Conservation (phyloP, 371 early-diverging fungal genomes). For the Rhizomucor miehei region DNA sequence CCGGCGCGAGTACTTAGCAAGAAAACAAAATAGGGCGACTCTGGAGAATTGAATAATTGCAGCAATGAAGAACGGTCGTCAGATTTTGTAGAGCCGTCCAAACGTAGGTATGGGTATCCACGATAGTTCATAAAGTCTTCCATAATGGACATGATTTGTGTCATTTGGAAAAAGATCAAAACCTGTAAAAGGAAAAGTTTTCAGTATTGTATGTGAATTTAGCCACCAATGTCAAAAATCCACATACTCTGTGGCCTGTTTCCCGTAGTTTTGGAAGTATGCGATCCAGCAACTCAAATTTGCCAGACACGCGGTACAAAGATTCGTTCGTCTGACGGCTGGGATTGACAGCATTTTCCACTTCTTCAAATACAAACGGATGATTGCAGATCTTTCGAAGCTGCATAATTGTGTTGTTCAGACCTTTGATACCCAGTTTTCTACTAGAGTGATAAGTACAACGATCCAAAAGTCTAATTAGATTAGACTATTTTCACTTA, state of each 20-base stretch:
- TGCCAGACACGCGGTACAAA: constrained; percentile 89
- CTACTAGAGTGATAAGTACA: constrained; percentile 5
- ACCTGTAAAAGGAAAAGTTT: not conserved
- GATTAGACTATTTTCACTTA: constrained; percentile 45
- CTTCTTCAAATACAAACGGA: constrained; percentile 97
- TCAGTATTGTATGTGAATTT: too few species aligned
- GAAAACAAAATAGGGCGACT: constrained; percentile 90
- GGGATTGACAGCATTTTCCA: constrained; percentile 82
- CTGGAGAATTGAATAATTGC: constrained; percentile 78
- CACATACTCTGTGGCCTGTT: constrained; percentile 82
- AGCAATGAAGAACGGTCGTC: constrained; percentile 88
- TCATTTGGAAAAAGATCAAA: constrained; percentile 99
- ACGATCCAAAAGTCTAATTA: not conserved
- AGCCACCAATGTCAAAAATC: not conserved
- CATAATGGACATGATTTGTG: constrained; percentile 95
- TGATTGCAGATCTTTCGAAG: constrained; percentile 99
- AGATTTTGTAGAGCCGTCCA: constrained; percentile 96
- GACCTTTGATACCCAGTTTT: constrained; percentile 68
- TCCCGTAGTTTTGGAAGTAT: constrained; percentile 87
- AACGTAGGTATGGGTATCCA: constrained; percentile 78
- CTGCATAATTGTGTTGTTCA: constrained; percentile 98
- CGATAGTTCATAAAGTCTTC: constrained; percentile 90
- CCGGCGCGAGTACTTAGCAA: constrained; percentile 98
- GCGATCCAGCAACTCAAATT: constrained; percentile 98
- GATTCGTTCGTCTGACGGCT: constrained; percentile 49